These are phyloP conservation scores for Xerocomus minutiporus DNA, from an alignment of 1,284 basidiomycete species.

Conservation along the genomic window DNA sequence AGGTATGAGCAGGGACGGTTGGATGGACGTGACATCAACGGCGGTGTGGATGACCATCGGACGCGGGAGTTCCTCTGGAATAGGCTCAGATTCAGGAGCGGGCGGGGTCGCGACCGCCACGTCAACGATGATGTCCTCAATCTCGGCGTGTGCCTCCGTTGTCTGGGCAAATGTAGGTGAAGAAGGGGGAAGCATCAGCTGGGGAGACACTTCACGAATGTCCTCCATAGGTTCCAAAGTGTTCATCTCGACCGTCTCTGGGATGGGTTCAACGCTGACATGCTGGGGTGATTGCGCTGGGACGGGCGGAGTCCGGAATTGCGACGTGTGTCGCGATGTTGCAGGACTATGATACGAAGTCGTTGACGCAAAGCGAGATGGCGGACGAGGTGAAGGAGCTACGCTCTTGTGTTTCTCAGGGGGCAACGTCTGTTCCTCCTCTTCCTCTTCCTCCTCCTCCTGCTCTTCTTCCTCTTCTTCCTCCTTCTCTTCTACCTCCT, in stretches of 20 bases:
- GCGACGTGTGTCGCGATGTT: slow-evolving; percentile 19
- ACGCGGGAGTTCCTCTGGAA: slow-evolving; percentile 6
- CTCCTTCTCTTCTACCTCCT: slow-evolving; percentile 4
- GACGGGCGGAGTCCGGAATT: slow-evolving; percentile 9
- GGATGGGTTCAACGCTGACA: slow-evolving; percentile 4
- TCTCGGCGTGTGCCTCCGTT: neutral
- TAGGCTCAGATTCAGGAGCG: slow-evolving; percentile 2
- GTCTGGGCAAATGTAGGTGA: slow-evolving; percentile 13
- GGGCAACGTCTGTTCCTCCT: slow-evolving; percentile 10
- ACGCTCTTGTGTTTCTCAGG: slow-evolving; percentile 4
- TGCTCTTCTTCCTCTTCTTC: neutral
- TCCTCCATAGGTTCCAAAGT: slow-evolving; percentile 20
- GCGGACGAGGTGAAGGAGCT: slow-evolving; percentile 13
- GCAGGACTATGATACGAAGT: slow-evolving; percentile 13
- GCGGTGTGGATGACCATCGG: slow-evolving; percentile 30
- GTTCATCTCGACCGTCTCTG: slow-evolving; percentile 13
- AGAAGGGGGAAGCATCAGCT: slow-evolving; percentile 21
- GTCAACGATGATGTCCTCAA: slow-evolving; percentile 3
- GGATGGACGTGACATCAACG: slow-evolving; percentile 28
- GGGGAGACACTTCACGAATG: slow-evolving; percentile 22
- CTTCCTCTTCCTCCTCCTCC: slow-evolving; percentile 21
- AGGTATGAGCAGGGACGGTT: slow-evolving; percentile 30
- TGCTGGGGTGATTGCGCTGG: slow-evolving; percentile 9
- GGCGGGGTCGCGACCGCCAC: neutral
- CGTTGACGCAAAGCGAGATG: slow-evolving; percentile 11